Base-by-base conservation (phyloP, 2,329 filamentous ascomycete genomes). In the Apiospora aurea region DNA sequence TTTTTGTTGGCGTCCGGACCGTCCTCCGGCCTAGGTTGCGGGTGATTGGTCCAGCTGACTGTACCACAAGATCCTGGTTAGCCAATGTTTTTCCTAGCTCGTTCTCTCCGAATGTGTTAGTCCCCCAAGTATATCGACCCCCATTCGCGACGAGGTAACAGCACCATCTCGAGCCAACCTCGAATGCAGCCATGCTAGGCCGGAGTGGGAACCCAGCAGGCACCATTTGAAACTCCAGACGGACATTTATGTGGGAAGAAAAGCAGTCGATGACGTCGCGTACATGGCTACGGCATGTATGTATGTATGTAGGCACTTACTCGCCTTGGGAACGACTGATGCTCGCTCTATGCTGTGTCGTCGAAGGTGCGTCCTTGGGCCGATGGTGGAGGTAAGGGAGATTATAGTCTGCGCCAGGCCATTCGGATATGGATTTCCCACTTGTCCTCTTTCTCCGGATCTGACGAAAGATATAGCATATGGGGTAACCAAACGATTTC, bases 1-100 rank as follows among this genome's bases (percentile, higher is more conserved):
- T 34, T 21, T 16, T 29, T 5, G 18, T 16, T 41, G 34, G 34
- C 34, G 34, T 41, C 18, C 57, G 57, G 57, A 64, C 34, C 34
- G 21, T 10, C 10, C 18, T 41, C 57, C 57, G 57, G 16, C 1
- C 34, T 64, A 18, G 21, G 51, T 34, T 57, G 21, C 10, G 4
- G 34, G 34, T n/a, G 57, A 64, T 64, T 64, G 57, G 57, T 34
- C 41, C 29, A 21, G 57, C 21, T 64, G 57, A 64, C 57, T 64
- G 34, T 64, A 34, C 57, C 57, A 64, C 57, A n/a, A n/a, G 16
- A 41, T 64, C 57, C 34, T 64, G 41, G 18, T 41, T 41, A 41
- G 53, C 53, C 53, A 61, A 61, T 64, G 18, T 14, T 64, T 34
- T 41, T 61, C 57, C 34, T 41, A 64, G 57, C 57, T 64, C 41